Evolutionary conservation across 768 basidiomycete species (phyloP).

Genomic region (Sistotremastrum suecicum): DNA sequence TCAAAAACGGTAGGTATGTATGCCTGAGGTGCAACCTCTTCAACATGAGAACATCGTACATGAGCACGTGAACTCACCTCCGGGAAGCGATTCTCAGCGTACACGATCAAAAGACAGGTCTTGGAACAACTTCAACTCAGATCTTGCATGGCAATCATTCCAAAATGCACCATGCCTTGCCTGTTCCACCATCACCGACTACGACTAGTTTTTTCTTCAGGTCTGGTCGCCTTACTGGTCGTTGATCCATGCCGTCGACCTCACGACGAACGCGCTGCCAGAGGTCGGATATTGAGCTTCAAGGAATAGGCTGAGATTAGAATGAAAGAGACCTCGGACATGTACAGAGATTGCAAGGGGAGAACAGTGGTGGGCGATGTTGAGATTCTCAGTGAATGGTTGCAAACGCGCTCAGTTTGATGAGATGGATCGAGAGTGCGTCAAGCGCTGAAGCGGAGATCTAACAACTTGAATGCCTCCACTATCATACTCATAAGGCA

Average conservation of each 20-base stretch:
- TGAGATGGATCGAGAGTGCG: too few relatives aligned
- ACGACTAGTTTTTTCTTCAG: constrained; percentile 81
- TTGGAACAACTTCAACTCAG: constrained; percentile 60
- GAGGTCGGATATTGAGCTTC: too few relatives aligned
- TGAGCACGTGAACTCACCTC: constrained; percentile 42
- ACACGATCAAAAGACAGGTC: constrained; percentile 92
- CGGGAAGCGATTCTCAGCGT: constrained; percentile 91
- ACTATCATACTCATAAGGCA: too few relatives aligned
- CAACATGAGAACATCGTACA: constrained; percentile 4
- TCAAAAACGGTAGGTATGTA: constrained; percentile 93
- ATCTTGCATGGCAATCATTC: constrained; percentile 1
- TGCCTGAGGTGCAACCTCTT: constrained; percentile 33
- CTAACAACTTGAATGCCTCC: too few relatives aligned
- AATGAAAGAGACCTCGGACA: too few relatives aligned
- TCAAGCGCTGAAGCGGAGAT: too few relatives aligned
- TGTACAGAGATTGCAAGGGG: too few relatives aligned
- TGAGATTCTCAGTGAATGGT: too few relatives aligned
- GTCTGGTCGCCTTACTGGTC: constrained; percentile 39
- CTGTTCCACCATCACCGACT: constrained; percentile 65
- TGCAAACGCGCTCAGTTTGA: too few relatives aligned
- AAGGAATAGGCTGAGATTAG: too few relatives aligned
- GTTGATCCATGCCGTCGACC: constrained; percentile 1
- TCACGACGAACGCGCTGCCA: too few relatives aligned
- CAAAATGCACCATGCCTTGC: constrained; percentile 9
- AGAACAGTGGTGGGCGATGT: too few relatives aligned